A percentile compares a stretch with the other conserved stretches of the same genome.
Evolutionary conservation across 2,329 filamentous ascomycete genomes (phyloP).

Genomic region (Colletotrichum sp.): DNA sequence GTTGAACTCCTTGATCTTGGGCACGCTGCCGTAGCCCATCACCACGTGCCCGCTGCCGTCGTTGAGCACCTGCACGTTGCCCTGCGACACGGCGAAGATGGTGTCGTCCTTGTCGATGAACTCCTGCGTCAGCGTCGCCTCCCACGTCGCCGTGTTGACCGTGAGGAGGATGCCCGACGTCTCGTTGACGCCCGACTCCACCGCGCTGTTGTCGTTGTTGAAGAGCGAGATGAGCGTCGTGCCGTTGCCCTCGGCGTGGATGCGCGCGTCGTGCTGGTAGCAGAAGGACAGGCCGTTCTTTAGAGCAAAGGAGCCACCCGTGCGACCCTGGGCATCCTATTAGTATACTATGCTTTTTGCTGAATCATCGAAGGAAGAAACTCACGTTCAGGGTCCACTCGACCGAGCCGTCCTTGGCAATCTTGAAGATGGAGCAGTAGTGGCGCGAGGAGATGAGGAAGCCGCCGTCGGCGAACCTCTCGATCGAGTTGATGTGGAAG

Average conservation of each 20-base stretch:
- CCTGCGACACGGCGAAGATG: constrained; percentile 52
- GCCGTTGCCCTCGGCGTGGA: constrained; percentile 23
- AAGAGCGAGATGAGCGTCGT: constrained; percentile 34
- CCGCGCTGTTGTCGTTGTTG: constrained; percentile 36
- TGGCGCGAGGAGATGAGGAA: constrained; percentile 61
- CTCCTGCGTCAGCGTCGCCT: constrained; percentile 28
- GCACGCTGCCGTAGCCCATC: constrained; percentile 61
- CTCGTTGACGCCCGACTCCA: constrained; percentile 23
- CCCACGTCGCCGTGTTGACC: constrained; percentile 28
- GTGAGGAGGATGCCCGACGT: constrained; percentile 27
- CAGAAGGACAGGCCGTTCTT: constrained; percentile 32
- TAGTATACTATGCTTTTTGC: fast-evolving
- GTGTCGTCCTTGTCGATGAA: constrained; percentile 23
- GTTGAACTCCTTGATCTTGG: constrained; percentile 51
- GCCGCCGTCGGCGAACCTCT: constrained; percentile 54
- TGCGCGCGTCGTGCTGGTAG: constrained; percentile 39
- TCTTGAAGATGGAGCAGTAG: constrained; percentile 48
- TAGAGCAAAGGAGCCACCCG: constrained; percentile 16
- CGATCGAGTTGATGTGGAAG: constrained; percentile 62
- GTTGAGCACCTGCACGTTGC: constrained; percentile 56
- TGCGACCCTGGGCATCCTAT: neutral
- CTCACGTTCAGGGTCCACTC: constrained; percentile 12
- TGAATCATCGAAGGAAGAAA: neutral
- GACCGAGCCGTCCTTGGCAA: constrained; percentile 35
- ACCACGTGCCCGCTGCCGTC: constrained; percentile 51